A percentile compares a stretch with the other conserved stretches of the same genome.
phyloP scores from a whole-genome alignment of 2,329 filamentous ascomycete species.

The Periconia sp. region DNA sequence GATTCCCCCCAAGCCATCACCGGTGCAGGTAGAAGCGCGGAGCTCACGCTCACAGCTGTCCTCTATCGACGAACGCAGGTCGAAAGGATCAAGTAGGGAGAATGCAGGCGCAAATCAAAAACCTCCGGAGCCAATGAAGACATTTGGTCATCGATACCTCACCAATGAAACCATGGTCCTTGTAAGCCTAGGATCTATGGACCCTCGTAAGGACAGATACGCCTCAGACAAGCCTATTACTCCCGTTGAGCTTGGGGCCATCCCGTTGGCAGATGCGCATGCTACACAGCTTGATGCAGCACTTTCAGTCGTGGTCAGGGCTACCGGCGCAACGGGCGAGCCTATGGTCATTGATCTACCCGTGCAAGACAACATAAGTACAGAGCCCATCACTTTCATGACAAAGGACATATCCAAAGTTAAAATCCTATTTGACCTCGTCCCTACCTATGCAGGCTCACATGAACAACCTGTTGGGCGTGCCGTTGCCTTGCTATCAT shows the following conservation, averaged over 20 bases:
- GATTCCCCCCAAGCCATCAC: constrained; percentile 49
- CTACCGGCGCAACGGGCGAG: constrained; percentile 81
- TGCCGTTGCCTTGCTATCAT: constrained; percentile 83
- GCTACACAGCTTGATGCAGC: constrained; percentile 93
- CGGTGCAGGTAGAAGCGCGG: constrained; percentile 27
- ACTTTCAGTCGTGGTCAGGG: constrained; percentile 86
- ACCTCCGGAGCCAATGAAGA: constrained; percentile 79
- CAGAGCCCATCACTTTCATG: constrained; percentile 89
- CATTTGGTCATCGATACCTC: constrained; percentile 93
- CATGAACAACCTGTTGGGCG: constrained; percentile 83
- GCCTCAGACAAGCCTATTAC: constrained; percentile 49
- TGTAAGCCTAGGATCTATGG: constrained; percentile 93
- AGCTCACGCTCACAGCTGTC: constrained; percentile 54
- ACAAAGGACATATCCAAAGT: constrained; percentile 77
- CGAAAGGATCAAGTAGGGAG: constrained; percentile 43
- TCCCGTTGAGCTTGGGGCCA: constrained; percentile 83
- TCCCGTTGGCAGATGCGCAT: constrained; percentile 85
- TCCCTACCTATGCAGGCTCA: constrained; percentile 87
- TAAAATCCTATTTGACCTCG: constrained; percentile 89
- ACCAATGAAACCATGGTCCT: constrained; percentile 86
- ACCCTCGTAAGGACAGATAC: constrained; percentile 72
- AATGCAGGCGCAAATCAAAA: constrained; percentile 43
- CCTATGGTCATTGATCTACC: constrained; percentile 88
- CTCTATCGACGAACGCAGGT: constrained; percentile 56
- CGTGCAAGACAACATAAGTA: constrained; percentile 89